A percentile compares a stretch with the other conserved stretches of the same genome.
Conservation (phyloP, 2,329 filamentous ascomycete genomes). For the Pezizomycotina sp. region DNA sequence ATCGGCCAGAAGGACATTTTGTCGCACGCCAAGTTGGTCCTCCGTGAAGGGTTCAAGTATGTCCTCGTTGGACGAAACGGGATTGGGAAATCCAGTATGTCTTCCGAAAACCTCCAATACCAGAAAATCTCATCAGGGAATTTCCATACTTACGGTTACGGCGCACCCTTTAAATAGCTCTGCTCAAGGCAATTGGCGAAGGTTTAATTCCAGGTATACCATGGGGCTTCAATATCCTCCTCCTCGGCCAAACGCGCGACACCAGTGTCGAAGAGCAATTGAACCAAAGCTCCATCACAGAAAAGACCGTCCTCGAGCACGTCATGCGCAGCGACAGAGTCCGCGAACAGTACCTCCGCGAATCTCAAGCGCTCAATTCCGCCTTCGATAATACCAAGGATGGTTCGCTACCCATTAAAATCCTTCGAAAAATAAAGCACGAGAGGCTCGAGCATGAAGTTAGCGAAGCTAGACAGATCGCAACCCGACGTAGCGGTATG, state of each 20-base stretch:
- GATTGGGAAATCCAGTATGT: slow-evolving; percentile 61
- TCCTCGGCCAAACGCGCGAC: slow-evolving; percentile 50
- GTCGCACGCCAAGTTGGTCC: slow-evolving; percentile 48
- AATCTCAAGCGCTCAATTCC: slow-evolving; percentile 37
- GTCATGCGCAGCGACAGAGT: slow-evolving; percentile 41
- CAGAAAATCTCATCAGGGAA: neutral
- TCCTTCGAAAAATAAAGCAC: slow-evolving; percentile 46
- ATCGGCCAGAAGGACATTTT: slow-evolving; percentile 46
- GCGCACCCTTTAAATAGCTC: slow-evolving; percentile 30
- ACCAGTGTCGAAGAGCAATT: slow-evolving; percentile 25
- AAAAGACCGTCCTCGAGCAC: slow-evolving; percentile 45
- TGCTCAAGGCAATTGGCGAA: slow-evolving; percentile 58
- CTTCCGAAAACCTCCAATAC: neutral
- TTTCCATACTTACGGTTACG: slow-evolving; percentile 6
- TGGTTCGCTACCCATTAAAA: slow-evolving; percentile 41
- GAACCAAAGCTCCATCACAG: too few species aligned
- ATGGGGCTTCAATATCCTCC: slow-evolving; percentile 45
- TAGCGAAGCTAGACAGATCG: slow-evolving; percentile 56
- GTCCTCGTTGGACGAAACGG: slow-evolving; percentile 67
- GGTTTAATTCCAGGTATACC: slow-evolving; percentile 64
- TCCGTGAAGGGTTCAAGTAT: slow-evolving; percentile 60
- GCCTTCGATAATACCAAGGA: slow-evolving; percentile 43
- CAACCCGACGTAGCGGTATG: slow-evolving; percentile 55
- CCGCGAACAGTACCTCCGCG: slow-evolving; percentile 23
- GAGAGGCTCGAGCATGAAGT: slow-evolving; percentile 46